phyloP scores from a whole-genome alignment of 108 stramenopile genomes.

The Skeletonema potamos region DNA sequence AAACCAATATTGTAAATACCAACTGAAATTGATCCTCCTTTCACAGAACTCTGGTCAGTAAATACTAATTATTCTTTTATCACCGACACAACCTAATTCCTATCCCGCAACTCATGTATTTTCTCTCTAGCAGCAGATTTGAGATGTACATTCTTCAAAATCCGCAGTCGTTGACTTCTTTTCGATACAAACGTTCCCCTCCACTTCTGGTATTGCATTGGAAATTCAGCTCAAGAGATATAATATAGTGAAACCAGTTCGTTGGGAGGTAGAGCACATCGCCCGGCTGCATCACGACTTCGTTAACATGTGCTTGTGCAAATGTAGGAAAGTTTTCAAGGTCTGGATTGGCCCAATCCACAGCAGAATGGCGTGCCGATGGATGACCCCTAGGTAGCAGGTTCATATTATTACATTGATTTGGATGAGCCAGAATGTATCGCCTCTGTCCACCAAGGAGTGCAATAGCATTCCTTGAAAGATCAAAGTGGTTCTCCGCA shows the following conservation, averaged over 20 bases:
- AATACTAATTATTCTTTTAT: too few relatives aligned
- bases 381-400: slow-evolving; percentile 85
- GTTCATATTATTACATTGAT: slow-evolving; percentile 85
- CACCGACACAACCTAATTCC: too few relatives aligned
- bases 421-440: slow-evolving; percentile 92
- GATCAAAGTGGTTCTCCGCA: slow-evolving; percentile 94
- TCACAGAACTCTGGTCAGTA: too few relatives aligned
- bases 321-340: slow-evolving; percentile 70
- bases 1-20: too few relatives aligned
- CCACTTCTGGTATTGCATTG: slow-evolving; percentile 98
- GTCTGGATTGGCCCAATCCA: slow-evolving; percentile 93
- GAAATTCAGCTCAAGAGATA: slow-evolving; percentile 89
- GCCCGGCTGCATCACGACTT: slow-evolving; percentile 93
- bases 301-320: slow-evolving; percentile 67
- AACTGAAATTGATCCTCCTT: too few relatives aligned
- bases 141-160: too few relatives aligned
- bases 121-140: too few relatives aligned
- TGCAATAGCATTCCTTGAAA: slow-evolving; percentile 86
- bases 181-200: slow-evolving; percentile 39
- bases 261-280: slow-evolving; percentile 96
- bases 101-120: too few relatives aligned
- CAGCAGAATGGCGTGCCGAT: slow-evolving; percentile 75
- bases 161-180: slow-evolving; percentile 49
- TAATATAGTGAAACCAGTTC: slow-evolving; percentile 96
- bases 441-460: slow-evolving; percentile 78